These are phyloP conservation scores for Parachlorella kessleri DNA, from an alignment of 139 green algal species.

Conservation along the genomic window DNA sequence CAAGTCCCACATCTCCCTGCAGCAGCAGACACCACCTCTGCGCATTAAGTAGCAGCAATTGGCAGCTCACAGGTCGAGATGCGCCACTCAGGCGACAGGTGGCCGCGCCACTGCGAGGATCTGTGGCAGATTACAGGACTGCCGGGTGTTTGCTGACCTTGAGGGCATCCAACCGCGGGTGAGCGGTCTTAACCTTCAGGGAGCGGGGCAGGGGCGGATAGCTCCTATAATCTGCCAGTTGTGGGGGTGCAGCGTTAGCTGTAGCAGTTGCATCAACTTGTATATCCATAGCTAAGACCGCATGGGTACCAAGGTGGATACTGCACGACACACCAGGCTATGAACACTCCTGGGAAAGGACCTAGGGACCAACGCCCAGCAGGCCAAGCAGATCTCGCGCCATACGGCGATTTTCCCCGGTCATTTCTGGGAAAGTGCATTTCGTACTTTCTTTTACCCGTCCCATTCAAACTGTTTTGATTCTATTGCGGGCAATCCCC, in stretches of 20 bases:
- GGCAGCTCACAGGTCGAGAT: not conserved
- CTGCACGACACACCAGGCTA: no score
- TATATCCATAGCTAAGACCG: constrained; percentile 22
- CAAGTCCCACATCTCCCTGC: constrained; percentile 35
- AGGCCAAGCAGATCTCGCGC: no score
- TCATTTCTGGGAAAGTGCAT: no score
- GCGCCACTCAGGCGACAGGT: no score
- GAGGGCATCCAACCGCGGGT: constrained; percentile 31
- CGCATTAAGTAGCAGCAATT: not conserved
- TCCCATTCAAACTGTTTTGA: no score
- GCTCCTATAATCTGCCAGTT: no score
- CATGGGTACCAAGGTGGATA: no score
- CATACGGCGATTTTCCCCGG: no score
- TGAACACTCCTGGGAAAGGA: no score
- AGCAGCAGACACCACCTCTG: not conserved
- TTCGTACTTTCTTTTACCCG: no score
- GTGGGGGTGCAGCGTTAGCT: not conserved
- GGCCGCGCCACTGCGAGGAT: not conserved
- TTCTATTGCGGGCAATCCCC: no score
- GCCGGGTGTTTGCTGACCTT: constrained; percentile 17
- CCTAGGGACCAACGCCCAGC: no score
- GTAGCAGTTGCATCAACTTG: not conserved
- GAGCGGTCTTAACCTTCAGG: not conserved
- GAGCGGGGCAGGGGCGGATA: not conserved
- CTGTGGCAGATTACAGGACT: not conserved